Base-by-base conservation (phyloP, 1,139 yeast species). In the Geotrichum restrictum region DNA sequence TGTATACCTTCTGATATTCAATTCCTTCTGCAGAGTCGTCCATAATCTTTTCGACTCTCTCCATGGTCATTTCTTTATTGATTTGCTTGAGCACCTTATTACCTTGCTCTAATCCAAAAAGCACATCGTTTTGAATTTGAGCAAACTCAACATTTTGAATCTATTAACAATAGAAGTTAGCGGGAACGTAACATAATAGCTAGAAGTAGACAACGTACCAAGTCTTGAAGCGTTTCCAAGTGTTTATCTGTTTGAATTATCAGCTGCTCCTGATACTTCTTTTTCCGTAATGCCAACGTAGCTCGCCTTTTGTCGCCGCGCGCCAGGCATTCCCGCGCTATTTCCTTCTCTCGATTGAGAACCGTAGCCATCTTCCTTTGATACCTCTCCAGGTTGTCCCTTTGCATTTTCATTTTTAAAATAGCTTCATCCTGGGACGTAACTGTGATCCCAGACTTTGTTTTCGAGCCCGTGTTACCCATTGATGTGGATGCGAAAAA, bases 401-500 rank as follows among this genome's bases (percentile, higher is more conserved):
- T 76, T 62, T 94, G 97, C 43, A 85, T 75, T 65, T 93, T 93
- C 63, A 93, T 76, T 64, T 89, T 95, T 61, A 88, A 75, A 18
- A 93, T 78, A 0, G 97, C 96, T 62, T 76, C 79, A 64, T 93
- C 98, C 60, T 89, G 93, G 27, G 83, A 76, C 1, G 96, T 88
- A 31, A 89, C 82, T 63, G 41, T 41, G 16, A 41, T 39, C 8
- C 38, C 44, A 1, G 36, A 19, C 21, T 53, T 53, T 6, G 48
- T 8, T 21, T 46, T 49, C 3, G 56, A 53, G 18, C 52, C 18
- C 8, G 53, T 14, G 33, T 53, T 53, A 11, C 56, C 56, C 56
- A 53, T 53, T 5, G 37, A 2, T n/a, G n/a, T n/a, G n/a, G n/a
- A n/a, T n/a, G n/a, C n/a, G n/a, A n/a, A n/a, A n/a, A n/a, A n/a